Conservation (phyloP, 495 filamentous ascomycete species). For the Beverwykella pulmonaria region DNA sequence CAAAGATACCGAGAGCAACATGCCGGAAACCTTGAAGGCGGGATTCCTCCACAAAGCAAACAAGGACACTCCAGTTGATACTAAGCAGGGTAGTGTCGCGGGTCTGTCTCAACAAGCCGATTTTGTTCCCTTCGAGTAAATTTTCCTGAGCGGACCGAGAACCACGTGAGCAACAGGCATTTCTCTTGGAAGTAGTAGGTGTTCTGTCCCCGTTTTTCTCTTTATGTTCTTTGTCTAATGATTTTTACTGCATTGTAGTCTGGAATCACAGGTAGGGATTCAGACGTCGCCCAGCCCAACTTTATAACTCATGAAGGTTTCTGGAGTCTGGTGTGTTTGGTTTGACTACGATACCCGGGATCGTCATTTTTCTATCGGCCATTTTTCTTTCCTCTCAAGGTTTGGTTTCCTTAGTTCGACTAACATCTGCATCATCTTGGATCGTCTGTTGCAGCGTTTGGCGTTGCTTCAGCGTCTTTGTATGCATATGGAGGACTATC, state of each 20-base stretch:
- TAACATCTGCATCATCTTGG: neutral
- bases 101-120: constrained; percentile 12
- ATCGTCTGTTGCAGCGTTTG: neutral
- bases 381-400: neutral
- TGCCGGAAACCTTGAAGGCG: neutral
- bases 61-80: neutral
- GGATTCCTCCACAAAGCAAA: neutral
- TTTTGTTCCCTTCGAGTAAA: constrained; percentile 30
- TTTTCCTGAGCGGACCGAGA: neutral
- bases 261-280: neutral
- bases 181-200: neutral
- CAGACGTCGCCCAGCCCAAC: neutral
- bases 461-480: neutral
- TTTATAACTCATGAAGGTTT: neutral
- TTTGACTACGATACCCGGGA: neutral
- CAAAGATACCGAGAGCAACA: neutral
- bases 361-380: neutral
- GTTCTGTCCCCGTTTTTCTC: neutral
- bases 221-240: neutral
- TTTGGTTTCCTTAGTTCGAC: neutral
- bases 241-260: neutral
- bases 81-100: neutral
- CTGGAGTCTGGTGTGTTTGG: neutral
- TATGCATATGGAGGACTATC: neutral
- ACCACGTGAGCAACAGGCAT: neutral